Conservation (phyloP, 352 stramenopile species). For the Phytopythium sindhum region DNA sequence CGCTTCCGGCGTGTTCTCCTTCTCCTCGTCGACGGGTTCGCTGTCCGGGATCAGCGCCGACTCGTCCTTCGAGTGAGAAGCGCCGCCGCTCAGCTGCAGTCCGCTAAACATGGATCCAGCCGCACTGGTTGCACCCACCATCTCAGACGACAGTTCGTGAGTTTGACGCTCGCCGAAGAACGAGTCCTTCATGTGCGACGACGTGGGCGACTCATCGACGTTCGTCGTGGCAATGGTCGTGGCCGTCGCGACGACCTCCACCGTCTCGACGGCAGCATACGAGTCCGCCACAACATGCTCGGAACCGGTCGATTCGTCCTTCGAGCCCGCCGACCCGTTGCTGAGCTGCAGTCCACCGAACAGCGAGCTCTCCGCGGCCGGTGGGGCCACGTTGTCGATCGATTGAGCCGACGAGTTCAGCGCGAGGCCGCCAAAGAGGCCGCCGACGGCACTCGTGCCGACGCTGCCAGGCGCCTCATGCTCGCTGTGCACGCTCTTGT, state of each 20-base stretch:
- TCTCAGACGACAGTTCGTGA: slow-evolving; percentile 9
- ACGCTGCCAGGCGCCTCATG: not conserved
- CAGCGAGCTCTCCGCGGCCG: slow-evolving; percentile 15
- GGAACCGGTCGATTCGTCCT: slow-evolving; percentile 11
- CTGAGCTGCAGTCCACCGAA: slow-evolving; percentile 46
- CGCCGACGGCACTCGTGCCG: slow-evolving; percentile 6
- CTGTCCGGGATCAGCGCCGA: not conserved
- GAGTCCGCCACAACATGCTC: slow-evolving; percentile 2
- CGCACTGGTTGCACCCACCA: slow-evolving; percentile 12
- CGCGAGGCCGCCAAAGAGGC: slow-evolving; percentile 15
- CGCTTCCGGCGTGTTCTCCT: not conserved
- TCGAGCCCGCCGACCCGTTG: slow-evolving; percentile 8
- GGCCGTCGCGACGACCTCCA: slow-evolving; percentile 1
- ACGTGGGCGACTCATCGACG: slow-evolving; percentile 29
- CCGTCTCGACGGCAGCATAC: not conserved
- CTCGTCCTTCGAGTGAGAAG: slow-evolving; percentile 1
- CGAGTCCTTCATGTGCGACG: slow-evolving; percentile 42
- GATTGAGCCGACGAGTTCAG: slow-evolving; percentile 17
- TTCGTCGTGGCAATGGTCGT: slow-evolving; percentile 1
- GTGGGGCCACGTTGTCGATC: slow-evolving; percentile 5
- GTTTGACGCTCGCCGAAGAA: slow-evolving; percentile 38
- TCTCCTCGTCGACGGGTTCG: not conserved
- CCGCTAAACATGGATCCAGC: slow-evolving; percentile 38
- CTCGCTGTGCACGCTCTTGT: slow-evolving; percentile 3
- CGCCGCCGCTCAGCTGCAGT: slow-evolving; percentile 35